phyloP scores from a whole-genome alignment of 2,329 filamentous ascomycete genomes.

The Ramularia collo-cygni region DNA sequence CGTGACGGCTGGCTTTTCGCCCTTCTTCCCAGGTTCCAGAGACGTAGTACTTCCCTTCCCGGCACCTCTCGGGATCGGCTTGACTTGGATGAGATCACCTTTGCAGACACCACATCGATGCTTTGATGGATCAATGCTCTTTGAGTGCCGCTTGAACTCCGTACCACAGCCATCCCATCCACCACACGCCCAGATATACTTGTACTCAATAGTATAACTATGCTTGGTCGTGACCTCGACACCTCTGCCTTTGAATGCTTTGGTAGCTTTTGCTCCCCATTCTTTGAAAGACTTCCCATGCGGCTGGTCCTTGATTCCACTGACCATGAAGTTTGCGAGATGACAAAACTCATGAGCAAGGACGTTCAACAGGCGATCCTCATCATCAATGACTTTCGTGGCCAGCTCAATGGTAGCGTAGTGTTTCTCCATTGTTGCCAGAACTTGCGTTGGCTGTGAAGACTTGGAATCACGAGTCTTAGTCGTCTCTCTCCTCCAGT shows the following conservation, averaged over 20 bases:
- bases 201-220: conserved; percentile 82
- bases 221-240: conserved; percentile 85
- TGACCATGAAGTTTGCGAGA: conserved; percentile 84
- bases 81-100: conserved; percentile 62
- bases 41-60: conserved; percentile 2
- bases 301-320: conserved; percentile 64
- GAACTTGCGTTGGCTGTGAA: conserved; percentile 13
- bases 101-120: conserved; percentile 76
- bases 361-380: conserved; percentile 74
- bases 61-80: conserved; percentile 59
- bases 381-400: conserved; percentile 75
- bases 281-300: conserved; percentile 79
- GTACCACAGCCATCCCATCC: conserved; percentile 49
- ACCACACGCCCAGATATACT: conserved; percentile 77
- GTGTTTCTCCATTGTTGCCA: conserved; percentile 31
- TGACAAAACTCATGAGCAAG: conserved; percentile 98
- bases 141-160: conserved; percentile 77
- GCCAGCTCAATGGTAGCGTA: conserved; percentile 79
- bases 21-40: not conserved
- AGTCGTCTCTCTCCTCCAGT: conserved; percentile 42
- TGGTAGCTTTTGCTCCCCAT: conserved; percentile 58
- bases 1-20: conserved; percentile 24
- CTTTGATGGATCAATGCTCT: conserved; percentile 66
- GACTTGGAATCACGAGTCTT: conserved; percentile 23
- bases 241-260: conserved; percentile 53